Conservation (phyloP, 2,329 filamentous ascomycete genomes). For the Aureobasidium sp. region DNA sequence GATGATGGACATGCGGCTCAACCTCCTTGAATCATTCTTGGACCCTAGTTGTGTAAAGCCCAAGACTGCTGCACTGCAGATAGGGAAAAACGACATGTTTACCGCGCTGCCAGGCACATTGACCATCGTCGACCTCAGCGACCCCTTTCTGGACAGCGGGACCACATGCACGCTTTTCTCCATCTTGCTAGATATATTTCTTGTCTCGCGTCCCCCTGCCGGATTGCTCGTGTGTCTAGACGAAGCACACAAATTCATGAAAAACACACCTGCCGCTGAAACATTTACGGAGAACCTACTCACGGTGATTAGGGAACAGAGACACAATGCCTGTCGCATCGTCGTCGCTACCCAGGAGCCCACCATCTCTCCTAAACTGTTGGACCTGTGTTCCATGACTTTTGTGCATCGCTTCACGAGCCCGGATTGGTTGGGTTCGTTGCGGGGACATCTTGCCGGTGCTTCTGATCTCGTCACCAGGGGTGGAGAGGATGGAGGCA, state of each 20-base stretch:
- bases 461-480: constrained; percentile 19
- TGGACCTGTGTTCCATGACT: constrained; percentile 64
- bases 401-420: constrained; percentile 64
- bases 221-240: constrained; percentile 60
- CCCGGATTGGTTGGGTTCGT: constrained; percentile 50
- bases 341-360: constrained; percentile 72
- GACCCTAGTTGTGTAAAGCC: constrained; percentile 20
- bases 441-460: constrained; percentile 41
- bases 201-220: constrained; percentile 39
- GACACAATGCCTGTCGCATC: constrained; percentile 57
- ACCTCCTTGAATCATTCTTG: constrained; percentile 57
- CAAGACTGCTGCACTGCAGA: too few relatives aligned
- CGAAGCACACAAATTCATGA: constrained; percentile 72
- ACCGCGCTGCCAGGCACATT: constrained; percentile 39
- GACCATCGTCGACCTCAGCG: constrained; percentile 64
- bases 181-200: constrained; percentile 58
- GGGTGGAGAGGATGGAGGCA: background rate
- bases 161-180: constrained; percentile 65
- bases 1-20: constrained; percentile 52
- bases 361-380: constrained; percentile 56
- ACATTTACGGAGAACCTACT: constrained; percentile 55
- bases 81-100: constrained; percentile 19
- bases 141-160: constrained; percentile 58
- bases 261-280: constrained; percentile 43
- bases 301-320: constrained; percentile 57